phyloP scores from a whole-genome alignment of 257 asterid species.

The Dorcoceras hygrometricum region DNA sequence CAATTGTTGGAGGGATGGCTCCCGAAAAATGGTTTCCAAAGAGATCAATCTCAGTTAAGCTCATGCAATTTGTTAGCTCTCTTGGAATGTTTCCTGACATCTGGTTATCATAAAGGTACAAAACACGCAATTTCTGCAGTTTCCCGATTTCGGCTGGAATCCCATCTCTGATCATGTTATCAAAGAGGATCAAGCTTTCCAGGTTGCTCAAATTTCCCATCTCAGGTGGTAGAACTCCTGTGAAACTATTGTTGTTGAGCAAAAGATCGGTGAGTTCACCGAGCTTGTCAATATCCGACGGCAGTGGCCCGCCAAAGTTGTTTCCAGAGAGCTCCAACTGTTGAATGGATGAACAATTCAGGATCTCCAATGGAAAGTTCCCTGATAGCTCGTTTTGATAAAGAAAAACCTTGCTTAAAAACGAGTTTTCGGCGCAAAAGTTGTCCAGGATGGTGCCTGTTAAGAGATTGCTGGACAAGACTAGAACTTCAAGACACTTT shows the following conservation, averaged over 20 bases:
- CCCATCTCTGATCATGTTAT: conserved; percentile 60
- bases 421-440: conserved; percentile 48
- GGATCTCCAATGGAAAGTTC: conserved; percentile 49
- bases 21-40: conserved; percentile 72
- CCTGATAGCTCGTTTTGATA: conserved; percentile 57
- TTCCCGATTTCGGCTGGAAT: conserved; percentile 73
- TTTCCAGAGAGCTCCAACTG: conserved; percentile 77
- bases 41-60: conserved; percentile 64
- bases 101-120: conserved; percentile 76
- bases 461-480: conserved; percentile 47
- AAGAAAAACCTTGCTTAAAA: conserved; percentile 43
- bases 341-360: conserved; percentile 60
- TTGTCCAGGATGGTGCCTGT: conserved; percentile 39
- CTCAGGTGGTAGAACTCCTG: conserved; percentile 59
- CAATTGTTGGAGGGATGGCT: conserved; percentile 63
- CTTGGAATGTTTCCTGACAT: conserved; percentile 67
- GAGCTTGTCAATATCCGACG: conserved; percentile 46
- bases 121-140: conserved; percentile 44
- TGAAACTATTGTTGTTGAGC: conserved; percentile 77
- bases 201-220: conserved; percentile 69
- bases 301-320: conserved; percentile 48
- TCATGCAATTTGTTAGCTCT: conserved; percentile 69
- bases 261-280: conserved; percentile 68
- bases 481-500: conserved; percentile 48
- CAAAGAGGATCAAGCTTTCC: conserved; percentile 49